Base-by-base conservation (phyloP, 2,329 filamentous ascomycete species). In the Aspergillus novoparasiticus region DNA sequence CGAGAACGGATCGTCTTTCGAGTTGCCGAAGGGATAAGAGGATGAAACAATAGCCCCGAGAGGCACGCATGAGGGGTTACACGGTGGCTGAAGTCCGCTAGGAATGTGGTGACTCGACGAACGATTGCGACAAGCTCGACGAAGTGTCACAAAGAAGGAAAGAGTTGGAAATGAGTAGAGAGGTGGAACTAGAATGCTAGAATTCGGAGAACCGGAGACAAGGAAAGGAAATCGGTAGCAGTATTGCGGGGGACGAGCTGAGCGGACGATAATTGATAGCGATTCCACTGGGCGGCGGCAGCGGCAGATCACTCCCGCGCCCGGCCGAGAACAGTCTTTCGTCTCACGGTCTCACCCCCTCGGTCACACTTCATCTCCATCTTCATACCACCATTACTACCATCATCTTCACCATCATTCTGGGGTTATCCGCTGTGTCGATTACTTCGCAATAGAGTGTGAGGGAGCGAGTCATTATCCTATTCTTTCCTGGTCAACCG, bases 21-120 rank as follows among this genome's bases (percentile, higher is more conserved):
- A 60, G 39, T 63, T 67, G 65, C 66, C 65, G 62, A 59, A 60
- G 64, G 58, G 65, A 60, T 59, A 41, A 26, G 48, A 51, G 36
- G 64, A 64, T 71, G 68, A 70, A 69, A 71, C 69, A 67, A 70
- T 66, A 67, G 63, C 50, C 61, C 57, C 32, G 58, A 65, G 60
- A 45, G 50, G 54, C 56, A 63, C 66, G 67, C 71, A 72, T 73
- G 56, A 67, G 67, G 30, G 61, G 68, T 68, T 59, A 64, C 46
- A 68, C 58, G 30, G 63, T 65, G 63, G 67, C 61, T 61, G 57
- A 63, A 54, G 51, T 61, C 39, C 55, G 58, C 48, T n/a, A 21
- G 32, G 32, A 51, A 59, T 59, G 45, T 43, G 10, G 30, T 55
- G 34, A n/a, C 45, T 19, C 10, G 43, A n/a, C 19, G 23, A 12